Evolutionary conservation across 371 early-diverging fungal genomes (phyloP), one percentile per base, ranked within the genome.

Genomic region (Apophysomyces sp.): DNA sequence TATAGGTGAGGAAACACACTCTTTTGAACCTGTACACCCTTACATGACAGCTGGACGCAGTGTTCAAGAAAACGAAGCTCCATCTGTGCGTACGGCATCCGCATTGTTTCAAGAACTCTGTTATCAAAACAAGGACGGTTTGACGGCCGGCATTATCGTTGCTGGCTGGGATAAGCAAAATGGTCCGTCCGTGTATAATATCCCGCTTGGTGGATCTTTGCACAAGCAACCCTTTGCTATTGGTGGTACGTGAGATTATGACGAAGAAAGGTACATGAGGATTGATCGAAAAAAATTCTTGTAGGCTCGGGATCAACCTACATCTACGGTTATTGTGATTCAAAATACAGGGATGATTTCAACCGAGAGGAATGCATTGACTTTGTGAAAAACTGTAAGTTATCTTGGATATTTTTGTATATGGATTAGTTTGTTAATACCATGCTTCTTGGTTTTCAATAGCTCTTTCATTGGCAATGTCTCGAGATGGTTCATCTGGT

Each of bases 271-370:
- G n/a, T 55, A 39, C 7, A 30, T 11, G 53, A 24, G 21, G 21
- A 15, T 11, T 34, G 13, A 27, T 1, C n/a, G n/a, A n/a, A 37
- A 15, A 32, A 31, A 26, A 26, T 52, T 58, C 80, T n/a, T n/a
- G n/a, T n/a, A 88, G 87, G 98, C 34, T 93, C 93, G 66, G 99
- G 99, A 29, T 98, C 98, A 26, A 89, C 93, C 9, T 99, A 93
- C 75, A 98, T 99, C 67, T 98, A 98, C 70, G 99, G 99, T 61
- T 98, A 93, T 76, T 98, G 98, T 73, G 99, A 99, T 82, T 82
- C 94, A 55, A 66, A 74, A 12, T 99, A 83, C 76, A 89, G 81
- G 57, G 89, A 89, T 21, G 83, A 85, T 55, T 98, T 99, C 98
- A 89, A 72, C 27, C 77, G 83, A 57, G 96, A 98, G 36, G 95